A percentile compares a stretch with the other conserved stretches of the same genome.
phyloP scores from a whole-genome alignment of 2,329 filamentous ascomycete species.

The Colletotrichum cereale region DNA sequence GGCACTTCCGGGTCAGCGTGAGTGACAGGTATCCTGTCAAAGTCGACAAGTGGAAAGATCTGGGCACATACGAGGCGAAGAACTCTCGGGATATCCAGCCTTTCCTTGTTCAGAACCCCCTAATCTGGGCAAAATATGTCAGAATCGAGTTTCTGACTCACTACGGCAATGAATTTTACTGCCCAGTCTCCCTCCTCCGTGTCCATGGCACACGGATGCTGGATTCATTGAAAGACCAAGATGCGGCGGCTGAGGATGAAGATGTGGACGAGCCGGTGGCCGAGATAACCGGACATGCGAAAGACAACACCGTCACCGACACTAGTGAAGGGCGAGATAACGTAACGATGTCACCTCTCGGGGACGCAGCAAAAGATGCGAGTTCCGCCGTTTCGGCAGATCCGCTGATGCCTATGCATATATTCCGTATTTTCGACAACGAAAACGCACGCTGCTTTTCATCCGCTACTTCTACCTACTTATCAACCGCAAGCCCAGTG shows the following conservation, averaged over 20 bases:
- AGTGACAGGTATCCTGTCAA: conserved; percentile 96
- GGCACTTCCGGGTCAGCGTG: conserved; percentile 90
- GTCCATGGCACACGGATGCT: conserved; percentile 98
- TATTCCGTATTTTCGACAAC: conserved; percentile 7
- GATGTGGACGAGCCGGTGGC: conserved; percentile 59
- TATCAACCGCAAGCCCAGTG: neutral
- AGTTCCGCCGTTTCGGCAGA: conserved; percentile 3
- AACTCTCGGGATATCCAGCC: conserved; percentile 96
- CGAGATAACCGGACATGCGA: neutral
- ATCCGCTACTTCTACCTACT: neutral
- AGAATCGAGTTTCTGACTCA: conserved; percentile 92
- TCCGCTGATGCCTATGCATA: neutral
- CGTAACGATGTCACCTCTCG: neutral
- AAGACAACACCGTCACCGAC: neutral
- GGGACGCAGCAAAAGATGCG: neutral
- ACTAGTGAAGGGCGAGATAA: neutral
- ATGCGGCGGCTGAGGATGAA: conserved; percentile 71
- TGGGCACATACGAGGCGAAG: conserved; percentile 90
- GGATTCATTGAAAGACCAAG: conserved; percentile 89
- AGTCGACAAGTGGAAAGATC: conserved; percentile 87
- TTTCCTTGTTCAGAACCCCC: conserved; percentile 92
- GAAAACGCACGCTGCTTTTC: conserved; percentile 17
- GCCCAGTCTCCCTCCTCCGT: conserved; percentile 88
- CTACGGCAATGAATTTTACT: conserved; percentile 97
- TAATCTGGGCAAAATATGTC: conserved; percentile 95